A percentile compares a stretch with the other conserved stretches of the same genome.
Evolutionary conservation across 805 yeast species (phyloP).

Genomic region (Wickerhamiella galacta): DNA sequence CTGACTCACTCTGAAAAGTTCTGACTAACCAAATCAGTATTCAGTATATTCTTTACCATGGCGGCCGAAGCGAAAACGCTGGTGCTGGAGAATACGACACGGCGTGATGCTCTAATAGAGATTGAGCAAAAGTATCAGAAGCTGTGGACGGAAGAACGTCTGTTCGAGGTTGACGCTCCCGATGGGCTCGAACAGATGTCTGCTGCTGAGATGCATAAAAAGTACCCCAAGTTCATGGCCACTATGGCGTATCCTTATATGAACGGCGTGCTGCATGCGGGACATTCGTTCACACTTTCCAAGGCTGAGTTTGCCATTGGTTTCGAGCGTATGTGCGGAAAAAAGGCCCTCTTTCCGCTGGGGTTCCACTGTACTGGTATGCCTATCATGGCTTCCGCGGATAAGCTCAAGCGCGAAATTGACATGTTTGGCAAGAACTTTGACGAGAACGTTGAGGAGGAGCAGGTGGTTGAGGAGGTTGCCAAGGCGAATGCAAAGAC

Average conservation of each 20-base stretch:
- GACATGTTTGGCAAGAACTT: constrained; percentile 81
- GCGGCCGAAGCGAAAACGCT: constrained; percentile 13
- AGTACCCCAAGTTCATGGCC: constrained; percentile 73
- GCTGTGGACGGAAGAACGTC: constrained; percentile 72
- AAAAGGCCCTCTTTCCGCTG: constrained; percentile 79
- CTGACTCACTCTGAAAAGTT: too few relatives aligned
- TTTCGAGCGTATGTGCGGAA: constrained; percentile 88
- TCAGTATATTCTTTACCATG: too few relatives aligned
- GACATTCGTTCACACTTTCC: constrained; percentile 88
- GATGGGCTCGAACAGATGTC: constrained; percentile 45
- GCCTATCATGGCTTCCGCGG: constrained; percentile 93
- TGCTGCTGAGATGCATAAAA: constrained; percentile 54
- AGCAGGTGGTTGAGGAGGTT: constrained; percentile 14
- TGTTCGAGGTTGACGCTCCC: constrained; percentile 70
- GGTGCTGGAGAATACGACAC: constrained; percentile 47
- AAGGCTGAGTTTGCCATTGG: constrained; percentile 87
- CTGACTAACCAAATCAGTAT: too few relatives aligned
- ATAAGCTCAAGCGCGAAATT: constrained; percentile 80
- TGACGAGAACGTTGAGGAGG: constrained; percentile 36
- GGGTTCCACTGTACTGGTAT: constrained; percentile 99
- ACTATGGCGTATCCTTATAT: constrained; percentile 98
- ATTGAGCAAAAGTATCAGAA: constrained; percentile 80
- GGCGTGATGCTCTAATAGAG: constrained; percentile 84
- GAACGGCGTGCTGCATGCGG: constrained; percentile 97
- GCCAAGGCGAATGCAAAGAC: constrained; percentile 29